Percentiles rank a stretch among this genome's conserved stretches.
phyloP scores from a whole-genome alignment of 371 early-diverging fungal species.

The Rhizopus stolonifer region DNA sequence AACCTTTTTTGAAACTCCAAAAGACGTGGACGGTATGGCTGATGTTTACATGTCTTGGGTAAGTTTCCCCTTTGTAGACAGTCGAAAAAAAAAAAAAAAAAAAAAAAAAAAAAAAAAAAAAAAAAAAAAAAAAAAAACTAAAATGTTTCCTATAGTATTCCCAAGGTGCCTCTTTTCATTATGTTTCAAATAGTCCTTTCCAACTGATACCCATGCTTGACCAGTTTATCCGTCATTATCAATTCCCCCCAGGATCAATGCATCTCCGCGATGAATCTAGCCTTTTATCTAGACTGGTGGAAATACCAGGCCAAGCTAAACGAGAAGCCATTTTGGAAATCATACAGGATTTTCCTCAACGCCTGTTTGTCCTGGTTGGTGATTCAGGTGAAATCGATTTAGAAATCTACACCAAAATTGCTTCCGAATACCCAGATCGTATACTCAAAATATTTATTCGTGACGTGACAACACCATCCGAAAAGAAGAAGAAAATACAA shows the following conservation, averaged over 20 bases:
- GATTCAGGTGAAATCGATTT: conserved; percentile 91
- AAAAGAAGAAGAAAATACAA: background rate
- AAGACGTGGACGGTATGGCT: conserved; percentile 71
- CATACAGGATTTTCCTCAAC: conserved; percentile 71
- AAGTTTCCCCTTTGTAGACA: conserved; percentile 7
- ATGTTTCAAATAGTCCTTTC: conserved; percentile 90
- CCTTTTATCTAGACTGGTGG: conserved; percentile 32
- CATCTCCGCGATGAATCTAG: conserved; percentile 65
- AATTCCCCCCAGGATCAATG: conserved; percentile 82
- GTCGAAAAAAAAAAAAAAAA: no score
- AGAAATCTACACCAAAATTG: conserved; percentile 74
- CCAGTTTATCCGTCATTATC: conserved; percentile 64
- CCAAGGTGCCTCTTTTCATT: conserved; percentile 79
- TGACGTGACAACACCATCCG: conserved; percentile 60
- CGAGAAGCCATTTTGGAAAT: conserved; percentile 57
- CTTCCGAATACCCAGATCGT: conserved; percentile 58
- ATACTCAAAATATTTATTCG: conserved; percentile 85
- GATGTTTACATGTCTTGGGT: conserved; percentile 66
- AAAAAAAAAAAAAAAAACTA: no score
- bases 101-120: no score
- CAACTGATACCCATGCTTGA: conserved; percentile 78
- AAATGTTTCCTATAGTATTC: conserved; percentile 50
- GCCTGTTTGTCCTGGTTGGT: conserved; percentile 86
- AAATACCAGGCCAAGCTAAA: conserved; percentile 56
- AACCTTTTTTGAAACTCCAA: conserved; percentile 65